These are phyloP conservation scores for Pseudogymnoascus destructans DNA, from an alignment of 2,329 filamentous ascomycete genomes.

Conservation along the genomic window DNA sequence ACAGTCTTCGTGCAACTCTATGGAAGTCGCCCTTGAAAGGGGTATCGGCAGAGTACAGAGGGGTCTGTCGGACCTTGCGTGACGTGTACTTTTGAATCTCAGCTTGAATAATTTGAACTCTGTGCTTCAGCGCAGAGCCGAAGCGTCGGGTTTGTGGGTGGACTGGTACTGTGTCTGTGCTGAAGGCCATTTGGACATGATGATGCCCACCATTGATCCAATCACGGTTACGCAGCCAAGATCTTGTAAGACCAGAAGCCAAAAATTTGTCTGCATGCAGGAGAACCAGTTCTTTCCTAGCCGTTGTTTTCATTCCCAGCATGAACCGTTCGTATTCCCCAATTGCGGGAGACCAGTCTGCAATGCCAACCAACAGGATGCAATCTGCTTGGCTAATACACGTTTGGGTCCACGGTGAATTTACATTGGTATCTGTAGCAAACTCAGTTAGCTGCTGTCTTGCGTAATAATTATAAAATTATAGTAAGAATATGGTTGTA, in stretches of 20 bases:
- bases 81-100: conserved; percentile 98
- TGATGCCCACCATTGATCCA: conserved; percentile 99
- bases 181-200: conserved; percentile 91
- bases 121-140: conserved; percentile 75
- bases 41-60: conserved; percentile 80
- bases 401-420: conserved; percentile 95
- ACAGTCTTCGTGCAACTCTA: conserved; percentile 74
- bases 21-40: conserved; percentile 97
- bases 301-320: conserved; percentile 92
- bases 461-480: neutral
- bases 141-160: conserved; percentile 65
- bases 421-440: conserved; percentile 73
- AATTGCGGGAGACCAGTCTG: conserved; percentile 77
- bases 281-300: conserved; percentile 81
- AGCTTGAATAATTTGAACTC: conserved; percentile 87
- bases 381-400: conserved; percentile 96
- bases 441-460: conserved; percentile 17
- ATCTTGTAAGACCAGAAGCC: conserved; percentile 66
- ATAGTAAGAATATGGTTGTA: conserved; percentile 10
- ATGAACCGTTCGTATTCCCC: conserved; percentile 96
- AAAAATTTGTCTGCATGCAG: conserved; percentile 84
- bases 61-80: conserved; percentile 73
- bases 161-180: conserved; percentile 60
- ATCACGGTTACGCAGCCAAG: conserved; percentile 82
- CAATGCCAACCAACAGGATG: conserved; percentile 81